phyloP scores from a whole-genome alignment of 2,329 filamentous ascomycete species.

The Fusarium dimerum region DNA sequence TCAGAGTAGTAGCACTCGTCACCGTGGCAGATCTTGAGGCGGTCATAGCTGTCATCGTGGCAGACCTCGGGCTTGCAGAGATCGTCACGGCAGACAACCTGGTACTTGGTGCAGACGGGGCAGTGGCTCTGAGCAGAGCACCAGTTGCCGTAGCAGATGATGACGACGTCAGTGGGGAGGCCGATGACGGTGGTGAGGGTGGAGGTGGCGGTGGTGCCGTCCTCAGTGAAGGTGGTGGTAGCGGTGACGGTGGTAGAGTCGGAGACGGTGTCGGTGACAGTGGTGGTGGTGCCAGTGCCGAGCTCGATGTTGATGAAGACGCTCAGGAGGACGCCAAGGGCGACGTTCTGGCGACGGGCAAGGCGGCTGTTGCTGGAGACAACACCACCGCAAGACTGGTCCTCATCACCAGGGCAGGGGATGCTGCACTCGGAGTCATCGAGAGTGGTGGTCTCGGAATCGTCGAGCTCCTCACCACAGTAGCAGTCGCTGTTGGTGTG shows the following conservation, averaged over 20 bases:
- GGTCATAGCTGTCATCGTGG: conserved; percentile 26
- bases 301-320: conserved; percentile 17
- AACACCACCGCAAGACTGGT: conserved; percentile 30
- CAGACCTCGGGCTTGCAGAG: conserved; percentile 33
- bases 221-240: conserved; percentile 30
- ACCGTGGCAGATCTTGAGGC: conserved; percentile 36
- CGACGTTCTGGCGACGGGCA: conserved; percentile 22
- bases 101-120: conserved; percentile 26
- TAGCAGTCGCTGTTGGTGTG: conserved; percentile 29
- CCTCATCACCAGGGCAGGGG: conserved; percentile 29
- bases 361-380: conserved; percentile 6
- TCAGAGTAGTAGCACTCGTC: conserved; percentile 32
- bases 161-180: conserved; percentile 22
- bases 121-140: conserved; percentile 32
- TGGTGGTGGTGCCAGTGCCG: conserved; percentile 10
- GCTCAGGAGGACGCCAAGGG: conserved; percentile 25
- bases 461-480: conserved; percentile 27
- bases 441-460: conserved; percentile 6
- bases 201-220: conserved; percentile 21
- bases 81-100: conserved; percentile 37
- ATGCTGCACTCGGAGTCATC: conserved; percentile 25
- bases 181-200: conserved; percentile 25
- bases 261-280: conserved; percentile 6
- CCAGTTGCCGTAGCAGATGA: conserved; percentile 34
- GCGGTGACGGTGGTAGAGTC: conserved; percentile 22